Percentiles rank a stretch among this genome's conserved stretches.
These are phyloP conservation scores for Tetrahymena malaccensis DNA, from an alignment of 73 alveolate species.

Conservation along the genomic window DNA sequence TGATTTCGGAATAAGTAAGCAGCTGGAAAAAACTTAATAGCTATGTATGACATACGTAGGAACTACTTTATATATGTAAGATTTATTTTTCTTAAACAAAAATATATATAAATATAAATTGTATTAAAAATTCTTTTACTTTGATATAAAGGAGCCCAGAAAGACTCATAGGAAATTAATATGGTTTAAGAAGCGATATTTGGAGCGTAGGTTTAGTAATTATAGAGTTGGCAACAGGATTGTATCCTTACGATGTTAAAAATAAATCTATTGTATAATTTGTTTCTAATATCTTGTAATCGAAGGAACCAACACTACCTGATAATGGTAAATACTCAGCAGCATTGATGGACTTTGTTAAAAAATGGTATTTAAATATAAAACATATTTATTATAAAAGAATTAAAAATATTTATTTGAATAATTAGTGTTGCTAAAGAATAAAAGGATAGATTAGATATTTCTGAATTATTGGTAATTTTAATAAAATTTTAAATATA, in stretches of 20 bases:
- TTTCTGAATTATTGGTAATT: background rate
- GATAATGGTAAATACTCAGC: background rate
- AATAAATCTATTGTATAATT: constrained; percentile 10
- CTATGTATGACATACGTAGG: constrained; percentile 71
- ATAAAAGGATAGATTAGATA: background rate
- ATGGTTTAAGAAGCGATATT: constrained; percentile 71
- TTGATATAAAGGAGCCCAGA: constrained; percentile 66
- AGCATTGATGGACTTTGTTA: constrained; percentile 17
- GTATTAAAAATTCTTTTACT: background rate
- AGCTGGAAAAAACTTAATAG: constrained; percentile 48
- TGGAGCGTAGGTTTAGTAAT: constrained; percentile 81
- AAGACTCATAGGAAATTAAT: constrained; percentile 47
- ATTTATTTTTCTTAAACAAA: background rate
- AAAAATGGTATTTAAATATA: constrained; percentile 1
- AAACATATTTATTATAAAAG: background rate
- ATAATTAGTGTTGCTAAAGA: background rate
- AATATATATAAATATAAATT: too few species aligned
- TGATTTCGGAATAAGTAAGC: constrained; percentile 79
- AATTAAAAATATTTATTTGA: background rate
- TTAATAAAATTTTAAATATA: too few species aligned
- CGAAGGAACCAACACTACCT: constrained; percentile 15
- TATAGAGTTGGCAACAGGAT: constrained; percentile 74
- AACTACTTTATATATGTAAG: constrained; percentile 60
- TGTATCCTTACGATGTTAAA: constrained; percentile 47
- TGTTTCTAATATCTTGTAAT: constrained; percentile 7